Evolutionary conservation across 2,329 filamentous ascomycete genomes (phyloP).

Genomic region (Calonectria pseudoreteaudii): DNA sequence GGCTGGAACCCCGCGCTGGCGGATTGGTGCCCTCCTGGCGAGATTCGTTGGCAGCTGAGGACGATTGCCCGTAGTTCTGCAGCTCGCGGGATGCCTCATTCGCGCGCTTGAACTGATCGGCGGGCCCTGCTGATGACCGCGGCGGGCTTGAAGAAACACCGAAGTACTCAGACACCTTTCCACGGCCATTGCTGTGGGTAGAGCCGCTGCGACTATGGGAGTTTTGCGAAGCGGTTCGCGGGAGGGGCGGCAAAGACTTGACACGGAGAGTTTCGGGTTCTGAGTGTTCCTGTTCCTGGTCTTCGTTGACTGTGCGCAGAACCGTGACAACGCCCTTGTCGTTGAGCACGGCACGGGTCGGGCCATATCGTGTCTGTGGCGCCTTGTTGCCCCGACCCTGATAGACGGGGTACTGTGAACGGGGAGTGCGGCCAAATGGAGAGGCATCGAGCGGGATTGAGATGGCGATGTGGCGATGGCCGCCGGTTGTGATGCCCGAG

Average conservation of each 20-base stretch:
- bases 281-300: constrained; percentile 25
- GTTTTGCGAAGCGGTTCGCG: neutral
- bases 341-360: constrained; percentile 46
- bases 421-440: constrained; percentile 51
- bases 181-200: constrained; percentile 28
- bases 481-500: constrained; percentile 63
- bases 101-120: constrained; percentile 37
- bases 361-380: constrained; percentile 34
- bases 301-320: constrained; percentile 46
- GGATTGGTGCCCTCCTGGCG: constrained; percentile 13
- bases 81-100: constrained; percentile 35
- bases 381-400: constrained; percentile 30
- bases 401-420: constrained; percentile 50
- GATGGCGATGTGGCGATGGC: constrained; percentile 70
- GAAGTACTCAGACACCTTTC: constrained; percentile 36
- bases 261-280: neutral
- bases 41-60: neutral
- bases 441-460: constrained; percentile 67
- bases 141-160: constrained; percentile 39
- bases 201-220: constrained; percentile 9
- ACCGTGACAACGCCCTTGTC: constrained; percentile 53
- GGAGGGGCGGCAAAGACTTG: neutral
- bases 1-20: constrained; percentile 44
- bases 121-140: constrained; percentile 25
- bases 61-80: constrained; percentile 20